Conservation (phyloP, 1,284 basidiomycete genomes). For the Golubevia pallescens region DNA sequence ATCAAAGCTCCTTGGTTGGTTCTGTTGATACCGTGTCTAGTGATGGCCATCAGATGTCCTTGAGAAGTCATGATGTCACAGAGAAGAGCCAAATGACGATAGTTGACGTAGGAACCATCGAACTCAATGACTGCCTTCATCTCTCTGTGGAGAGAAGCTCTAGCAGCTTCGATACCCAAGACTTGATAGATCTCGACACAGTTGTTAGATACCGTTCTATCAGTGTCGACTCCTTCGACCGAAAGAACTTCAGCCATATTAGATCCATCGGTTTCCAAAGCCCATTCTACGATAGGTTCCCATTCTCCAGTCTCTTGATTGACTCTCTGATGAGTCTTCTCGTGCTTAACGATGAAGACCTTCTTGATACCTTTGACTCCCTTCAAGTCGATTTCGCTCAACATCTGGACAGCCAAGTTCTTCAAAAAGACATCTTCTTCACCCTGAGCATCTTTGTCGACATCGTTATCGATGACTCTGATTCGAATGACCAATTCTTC, state of each 20-base stretch:
- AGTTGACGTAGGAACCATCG: conserved; percentile 99
- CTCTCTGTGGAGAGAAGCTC: conserved; percentile 90
- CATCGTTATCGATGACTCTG: conserved; percentile 81
- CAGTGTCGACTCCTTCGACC: conserved; percentile 90
- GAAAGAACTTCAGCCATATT: conserved; percentile 74
- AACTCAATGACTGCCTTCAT: conserved; percentile 87
- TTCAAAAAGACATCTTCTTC: conserved; percentile 98
- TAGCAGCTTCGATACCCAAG: conserved; percentile 97
- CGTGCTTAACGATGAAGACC: conserved; percentile 91
- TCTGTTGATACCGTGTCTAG: conserved; percentile 98
- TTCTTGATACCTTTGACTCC: conserved; percentile 89
- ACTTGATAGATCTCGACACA: conserved; percentile 94
- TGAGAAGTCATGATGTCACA: conserved; percentile 99
- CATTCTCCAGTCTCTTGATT: conserved; percentile 54
- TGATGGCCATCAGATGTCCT: conserved; percentile 95
- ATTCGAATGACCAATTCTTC: conserved; percentile 97
- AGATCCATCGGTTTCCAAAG: conserved; percentile 89
- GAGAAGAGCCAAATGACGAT: conserved; percentile 90
- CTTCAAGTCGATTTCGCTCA: conserved; percentile 88
- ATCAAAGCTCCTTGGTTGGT: conserved; percentile 79
- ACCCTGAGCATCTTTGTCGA: conserved; percentile 88
- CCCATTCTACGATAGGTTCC: conserved; percentile 75
- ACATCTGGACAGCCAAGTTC: conserved; percentile 92
- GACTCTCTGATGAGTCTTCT: conserved; percentile 70
- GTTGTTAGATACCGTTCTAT: conserved; percentile 93